Conservation (phyloP, 208 protist genomes). For the Crithidia mellificae region DNA sequence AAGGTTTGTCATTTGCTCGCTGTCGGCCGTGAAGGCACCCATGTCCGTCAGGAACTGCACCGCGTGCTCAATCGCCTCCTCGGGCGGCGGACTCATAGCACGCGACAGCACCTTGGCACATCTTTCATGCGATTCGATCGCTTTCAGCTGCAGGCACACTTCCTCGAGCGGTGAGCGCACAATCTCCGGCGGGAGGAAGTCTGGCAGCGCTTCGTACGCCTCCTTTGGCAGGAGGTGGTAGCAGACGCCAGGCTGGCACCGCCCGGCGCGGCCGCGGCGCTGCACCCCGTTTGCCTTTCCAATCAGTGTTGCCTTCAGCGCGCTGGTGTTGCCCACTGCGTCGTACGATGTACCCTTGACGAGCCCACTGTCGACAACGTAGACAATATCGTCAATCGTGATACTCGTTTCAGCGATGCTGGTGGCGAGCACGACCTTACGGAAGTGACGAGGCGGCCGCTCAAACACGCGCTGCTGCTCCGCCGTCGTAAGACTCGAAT, state of each 20-base stretch:
- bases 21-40: constrained; percentile 73
- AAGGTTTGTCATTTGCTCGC: constrained; percentile 78
- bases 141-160: constrained; percentile 90
- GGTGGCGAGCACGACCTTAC: constrained; percentile 95
- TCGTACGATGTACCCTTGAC: constrained; percentile 92
- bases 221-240: constrained; percentile 74
- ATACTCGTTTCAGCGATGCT: constrained; percentile 97
- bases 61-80: constrained; percentile 63
- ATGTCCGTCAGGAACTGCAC: constrained; percentile 83
- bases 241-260: constrained; percentile 84
- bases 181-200: constrained; percentile 92
- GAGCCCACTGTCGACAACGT: constrained; percentile 95
- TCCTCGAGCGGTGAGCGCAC: constrained; percentile 85
- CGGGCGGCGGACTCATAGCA: constrained; percentile 71
- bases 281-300: constrained; percentile 88
- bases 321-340: constrained; percentile 68
- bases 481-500: constrained; percentile 87
- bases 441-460: constrained; percentile 61
- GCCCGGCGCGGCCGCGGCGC: constrained; percentile 91
- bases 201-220: constrained; percentile 86
- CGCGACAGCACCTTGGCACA: constrained; percentile 76
- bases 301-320: constrained; percentile 77
- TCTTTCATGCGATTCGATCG: constrained; percentile 75
- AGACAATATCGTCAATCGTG: constrained; percentile 95
- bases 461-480: constrained; percentile 93